Conservation (phyloP, 441 rosid species). For the Rhodomyrtus psidioides region DNA sequence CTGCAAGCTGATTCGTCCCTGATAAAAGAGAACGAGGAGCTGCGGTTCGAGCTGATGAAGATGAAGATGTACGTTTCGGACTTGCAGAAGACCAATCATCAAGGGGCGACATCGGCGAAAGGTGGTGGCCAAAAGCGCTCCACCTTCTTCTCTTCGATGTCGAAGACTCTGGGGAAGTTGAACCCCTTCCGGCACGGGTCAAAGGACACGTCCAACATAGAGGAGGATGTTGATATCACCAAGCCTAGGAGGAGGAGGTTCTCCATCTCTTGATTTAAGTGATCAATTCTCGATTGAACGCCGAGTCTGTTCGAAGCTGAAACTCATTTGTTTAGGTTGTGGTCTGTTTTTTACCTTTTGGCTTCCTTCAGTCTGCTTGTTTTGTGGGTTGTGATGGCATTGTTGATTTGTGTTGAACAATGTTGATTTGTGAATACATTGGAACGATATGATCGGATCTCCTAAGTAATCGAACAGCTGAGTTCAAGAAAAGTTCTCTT, state of each 20-base stretch:
- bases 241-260: slow-evolving; percentile 93
- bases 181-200: slow-evolving; percentile 80
- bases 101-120: slow-evolving; percentile 9
- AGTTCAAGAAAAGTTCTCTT: background rate
- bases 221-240: slow-evolving; percentile 41
- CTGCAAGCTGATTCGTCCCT: slow-evolving; percentile 55
- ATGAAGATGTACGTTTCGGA: slow-evolving; percentile 72
- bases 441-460: background rate
- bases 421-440: background rate
- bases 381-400: background rate
- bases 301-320: background rate
- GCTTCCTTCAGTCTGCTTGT: background rate
- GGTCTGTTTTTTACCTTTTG: background rate
- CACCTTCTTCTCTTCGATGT: slow-evolving; percentile 71
- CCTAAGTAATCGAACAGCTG: background rate
- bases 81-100: slow-evolving; percentile 32
- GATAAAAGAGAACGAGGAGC: slow-evolving; percentile 69
- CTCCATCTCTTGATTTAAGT: slow-evolving; percentile 43
- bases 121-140: slow-evolving; percentile 13
- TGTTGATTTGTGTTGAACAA: background rate
- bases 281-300: background rate
- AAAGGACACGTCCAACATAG: slow-evolving; percentile 69
- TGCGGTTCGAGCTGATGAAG: slow-evolving; percentile 65
- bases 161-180: slow-evolving; percentile 70
- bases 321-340: background rate